phyloP scores from a whole-genome alignment of 2,329 filamentous ascomycete genomes.

The Ophiostoma populinum region DNA sequence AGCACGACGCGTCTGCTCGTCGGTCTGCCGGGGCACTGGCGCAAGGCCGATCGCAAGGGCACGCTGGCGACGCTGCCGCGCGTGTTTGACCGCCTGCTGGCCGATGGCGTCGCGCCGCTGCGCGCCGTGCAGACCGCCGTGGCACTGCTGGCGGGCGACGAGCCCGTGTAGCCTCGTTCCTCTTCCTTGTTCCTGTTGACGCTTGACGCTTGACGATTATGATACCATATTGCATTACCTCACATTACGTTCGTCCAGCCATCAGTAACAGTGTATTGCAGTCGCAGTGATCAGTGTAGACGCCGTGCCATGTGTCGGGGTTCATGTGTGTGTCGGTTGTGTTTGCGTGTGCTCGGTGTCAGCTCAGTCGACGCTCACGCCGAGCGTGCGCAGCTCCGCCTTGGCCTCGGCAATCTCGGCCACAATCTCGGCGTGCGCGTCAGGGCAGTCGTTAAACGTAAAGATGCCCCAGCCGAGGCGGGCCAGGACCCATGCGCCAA shows the following conservation, averaged over 20 bases:
- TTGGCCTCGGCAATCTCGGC: conserved; percentile 65
- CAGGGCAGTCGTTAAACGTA: conserved; percentile 90
- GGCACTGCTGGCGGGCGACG: conserved; percentile 36
- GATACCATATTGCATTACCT: no score
- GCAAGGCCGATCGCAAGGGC: conserved; percentile 36
- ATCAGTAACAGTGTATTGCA: no score
- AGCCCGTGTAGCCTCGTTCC: neutral
- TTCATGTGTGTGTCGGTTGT: no score
- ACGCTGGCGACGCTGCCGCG: conserved; percentile 38
- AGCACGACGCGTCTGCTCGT: conserved; percentile 37
- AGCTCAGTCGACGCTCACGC: conserved; percentile 58
- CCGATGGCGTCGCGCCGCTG: conserved; percentile 34
- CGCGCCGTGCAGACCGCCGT: conserved; percentile 41
- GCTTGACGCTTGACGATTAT: no score
- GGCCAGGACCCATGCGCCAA: conserved; percentile 82
- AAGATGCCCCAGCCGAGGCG: conserved; percentile 84
- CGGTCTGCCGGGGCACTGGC: conserved; percentile 45
- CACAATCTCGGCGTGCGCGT: conserved; percentile 80
- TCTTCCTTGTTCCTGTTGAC: neutral
- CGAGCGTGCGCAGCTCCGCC: conserved; percentile 53
- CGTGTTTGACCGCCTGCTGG: conserved; percentile 42
- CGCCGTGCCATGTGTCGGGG: neutral
- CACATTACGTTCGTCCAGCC: no score
- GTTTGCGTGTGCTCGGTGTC: neutral
- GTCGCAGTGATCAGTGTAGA: no score